Evolutionary conservation across 208 protist species (phyloP).

Genomic region (Tritrichomonas foetus): DNA sequence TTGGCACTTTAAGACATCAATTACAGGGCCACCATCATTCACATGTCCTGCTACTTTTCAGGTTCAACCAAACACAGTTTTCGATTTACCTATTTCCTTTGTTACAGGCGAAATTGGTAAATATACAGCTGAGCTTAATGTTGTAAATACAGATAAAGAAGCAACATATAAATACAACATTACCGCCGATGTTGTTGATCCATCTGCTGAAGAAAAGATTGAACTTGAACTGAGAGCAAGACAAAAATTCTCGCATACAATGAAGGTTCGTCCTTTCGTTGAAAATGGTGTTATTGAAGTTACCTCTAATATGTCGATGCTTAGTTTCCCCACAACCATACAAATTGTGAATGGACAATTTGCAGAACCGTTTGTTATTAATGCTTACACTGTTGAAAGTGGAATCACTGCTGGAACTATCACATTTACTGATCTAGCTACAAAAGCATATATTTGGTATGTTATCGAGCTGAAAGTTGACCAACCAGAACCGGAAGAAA

Average conservation of each 20-base stretch:
- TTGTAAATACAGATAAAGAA: neutral
- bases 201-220: neutral
- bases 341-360: neutral
- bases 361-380: neutral
- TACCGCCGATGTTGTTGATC: neutral
- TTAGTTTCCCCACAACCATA: neutral
- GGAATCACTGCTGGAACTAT: neutral
- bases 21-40: neutral
- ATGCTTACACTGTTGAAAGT: neutral
- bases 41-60: neutral
- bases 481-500: neutral
- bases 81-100: neutral
- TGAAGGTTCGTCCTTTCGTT: neutral
- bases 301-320: neutral
- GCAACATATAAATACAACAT: neutral
- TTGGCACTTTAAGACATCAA: neutral
- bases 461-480: neutral
- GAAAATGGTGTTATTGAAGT: neutral
- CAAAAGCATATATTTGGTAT: neutral
- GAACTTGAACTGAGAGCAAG: neutral
- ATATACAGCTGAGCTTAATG: neutral
- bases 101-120: neutral
- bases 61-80: neutral
- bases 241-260: neutral
- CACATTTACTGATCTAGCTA: neutral